Evolutionary conservation across 2,329 filamentous ascomycete species (phyloP).

Genomic region (Delphinella strobiligena): DNA sequence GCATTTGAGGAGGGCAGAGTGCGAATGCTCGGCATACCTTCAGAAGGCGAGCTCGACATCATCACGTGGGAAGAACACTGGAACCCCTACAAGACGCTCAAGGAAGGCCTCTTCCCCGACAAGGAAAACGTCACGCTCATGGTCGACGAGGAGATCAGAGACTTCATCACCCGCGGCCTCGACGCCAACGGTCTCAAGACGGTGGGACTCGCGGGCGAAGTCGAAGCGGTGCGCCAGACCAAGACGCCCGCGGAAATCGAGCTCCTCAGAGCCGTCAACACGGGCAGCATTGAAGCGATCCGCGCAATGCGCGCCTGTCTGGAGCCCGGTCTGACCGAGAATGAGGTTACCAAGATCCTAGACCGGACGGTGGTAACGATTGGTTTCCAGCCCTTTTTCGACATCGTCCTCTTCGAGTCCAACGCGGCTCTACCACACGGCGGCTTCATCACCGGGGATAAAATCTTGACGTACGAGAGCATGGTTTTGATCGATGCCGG

Average conservation of each 20-base stretch:
- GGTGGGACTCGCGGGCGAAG: conserved; percentile 40
- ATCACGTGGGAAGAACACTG: conserved; percentile 53
- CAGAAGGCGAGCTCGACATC: conserved; percentile 38
- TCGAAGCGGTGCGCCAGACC: conserved; percentile 46
- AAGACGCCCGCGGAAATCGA: conserved; percentile 46
- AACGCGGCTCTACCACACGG: conserved; percentile 43
- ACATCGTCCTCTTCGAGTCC: conserved; percentile 51
- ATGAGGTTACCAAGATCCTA: conserved; percentile 44
- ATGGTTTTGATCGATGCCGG: conserved; percentile 53
- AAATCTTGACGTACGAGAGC: conserved; percentile 40
- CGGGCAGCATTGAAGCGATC: conserved; percentile 49
- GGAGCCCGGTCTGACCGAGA: conserved; percentile 45
- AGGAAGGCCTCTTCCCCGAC: conserved; percentile 29
- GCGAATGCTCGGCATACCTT: conserved; percentile 46
- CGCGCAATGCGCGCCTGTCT: conserved; percentile 45
- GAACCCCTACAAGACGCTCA: conserved; percentile 48
- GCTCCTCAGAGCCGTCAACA: conserved; percentile 50
- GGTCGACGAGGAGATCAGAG: conserved; percentile 53
- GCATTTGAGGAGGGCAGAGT: conserved; percentile 50
- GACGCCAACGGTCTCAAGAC: conserved; percentile 43
- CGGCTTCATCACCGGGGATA: conserved; percentile 37
- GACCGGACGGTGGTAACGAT: conserved; percentile 43
- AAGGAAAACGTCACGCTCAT: conserved; percentile 35
- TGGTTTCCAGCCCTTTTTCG: conserved; percentile 48
- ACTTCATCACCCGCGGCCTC: conserved; percentile 49